Conservation (phyloP, 2,329 filamentous ascomycete genomes). For the Emydomyces testavorans region DNA sequence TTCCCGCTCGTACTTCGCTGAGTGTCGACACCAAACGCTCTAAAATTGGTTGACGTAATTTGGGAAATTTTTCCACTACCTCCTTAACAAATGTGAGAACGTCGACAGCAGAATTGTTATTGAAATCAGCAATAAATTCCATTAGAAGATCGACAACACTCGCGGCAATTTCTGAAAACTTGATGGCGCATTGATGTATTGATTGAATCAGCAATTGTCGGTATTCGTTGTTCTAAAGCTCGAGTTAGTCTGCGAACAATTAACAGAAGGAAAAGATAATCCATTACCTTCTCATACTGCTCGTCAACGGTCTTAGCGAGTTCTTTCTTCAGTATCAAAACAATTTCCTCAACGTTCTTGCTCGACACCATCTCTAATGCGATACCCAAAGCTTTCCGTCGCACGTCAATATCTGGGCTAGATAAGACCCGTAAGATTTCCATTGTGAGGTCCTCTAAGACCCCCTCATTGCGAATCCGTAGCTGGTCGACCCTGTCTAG, state of each 20-base stretch:
- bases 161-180: constrained; percentile 94
- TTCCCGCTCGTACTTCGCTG: constrained; percentile 85
- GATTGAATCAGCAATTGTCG: constrained; percentile 90
- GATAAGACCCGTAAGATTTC: constrained; percentile 90
- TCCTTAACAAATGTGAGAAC: constrained; percentile 99
- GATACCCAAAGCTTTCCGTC: constrained; percentile 78
- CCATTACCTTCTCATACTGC: constrained; percentile 74
- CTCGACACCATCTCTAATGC: constrained; percentile 96
- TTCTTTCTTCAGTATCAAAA: constrained; percentile 93
- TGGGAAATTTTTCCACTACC: constrained; percentile 94
- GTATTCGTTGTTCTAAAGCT: constrained; percentile 65
- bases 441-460: constrained; percentile 91
- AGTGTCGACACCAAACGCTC: constrained; percentile 80
- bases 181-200: constrained; percentile 97
- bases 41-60: constrained; percentile 75
- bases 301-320: constrained; percentile 95
- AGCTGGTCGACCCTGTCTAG: constrained; percentile 85
- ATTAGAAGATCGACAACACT: constrained; percentile 94
- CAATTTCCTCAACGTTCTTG: constrained; percentile 97
- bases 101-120: constrained; percentile 90
- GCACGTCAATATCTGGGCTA: constrained; percentile 90
- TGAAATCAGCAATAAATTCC: constrained; percentile 98
- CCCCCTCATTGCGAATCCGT: constrained; percentile 75
- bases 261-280: background rate
- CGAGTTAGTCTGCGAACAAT: background rate